Percentiles rank a stretch among this genome's conserved stretches.
These are phyloP conservation scores for Chenopodium album DNA, from an alignment of 148 eudicot species.

Conservation along the genomic window DNA sequence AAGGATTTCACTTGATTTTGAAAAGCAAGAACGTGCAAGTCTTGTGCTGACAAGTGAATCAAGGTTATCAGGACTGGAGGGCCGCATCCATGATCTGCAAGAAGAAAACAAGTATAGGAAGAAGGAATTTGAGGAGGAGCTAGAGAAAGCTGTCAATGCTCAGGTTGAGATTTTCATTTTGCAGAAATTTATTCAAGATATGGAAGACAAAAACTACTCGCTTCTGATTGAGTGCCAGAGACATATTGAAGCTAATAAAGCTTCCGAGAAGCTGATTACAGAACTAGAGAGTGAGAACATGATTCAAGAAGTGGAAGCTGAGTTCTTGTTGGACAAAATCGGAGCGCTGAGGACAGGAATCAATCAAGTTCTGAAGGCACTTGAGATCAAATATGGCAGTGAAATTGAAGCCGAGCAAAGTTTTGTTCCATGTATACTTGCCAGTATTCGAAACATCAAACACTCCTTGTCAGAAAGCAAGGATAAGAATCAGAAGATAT, in stretches of 20 bases:
- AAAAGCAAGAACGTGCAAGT: conserved; percentile 57
- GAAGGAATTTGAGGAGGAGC: conserved; percentile 81
- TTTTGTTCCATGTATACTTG: conserved; percentile 48
- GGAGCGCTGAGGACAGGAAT: conserved; percentile 69
- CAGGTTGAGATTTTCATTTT: conserved; percentile 85
- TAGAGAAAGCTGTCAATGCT: conserved; percentile 75
- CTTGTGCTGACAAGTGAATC: conserved; percentile 49
- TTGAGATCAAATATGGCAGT: conserved; percentile 43
- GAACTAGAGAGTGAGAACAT: conserved; percentile 90
- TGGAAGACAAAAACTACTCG: conserved; percentile 78
- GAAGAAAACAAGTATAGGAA: conserved; percentile 65
- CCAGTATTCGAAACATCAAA: conserved; percentile 45
- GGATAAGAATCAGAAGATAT: conserved; percentile 62
- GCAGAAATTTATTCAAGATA: conserved; percentile 78
- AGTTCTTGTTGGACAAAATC: conserved; percentile 67
- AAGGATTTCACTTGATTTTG: conserved; percentile 51
- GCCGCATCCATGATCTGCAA: conserved; percentile 51
- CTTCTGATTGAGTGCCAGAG: conserved; percentile 71
- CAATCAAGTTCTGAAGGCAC: conserved; percentile 55
- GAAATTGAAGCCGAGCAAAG: conserved; percentile 46
- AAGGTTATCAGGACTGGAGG: conserved; percentile 62
- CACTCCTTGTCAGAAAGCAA: conserved; percentile 43
- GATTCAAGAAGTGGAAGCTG: conserved; percentile 84
- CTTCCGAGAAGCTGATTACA: conserved; percentile 67
- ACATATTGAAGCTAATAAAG: conserved; percentile 67